A percentile compares a stretch with the other conserved stretches of the same genome.
Conservation (phyloP, 2,329 filamentous ascomycete species). For the Stagonosporopsis chrysanthemi region DNA sequence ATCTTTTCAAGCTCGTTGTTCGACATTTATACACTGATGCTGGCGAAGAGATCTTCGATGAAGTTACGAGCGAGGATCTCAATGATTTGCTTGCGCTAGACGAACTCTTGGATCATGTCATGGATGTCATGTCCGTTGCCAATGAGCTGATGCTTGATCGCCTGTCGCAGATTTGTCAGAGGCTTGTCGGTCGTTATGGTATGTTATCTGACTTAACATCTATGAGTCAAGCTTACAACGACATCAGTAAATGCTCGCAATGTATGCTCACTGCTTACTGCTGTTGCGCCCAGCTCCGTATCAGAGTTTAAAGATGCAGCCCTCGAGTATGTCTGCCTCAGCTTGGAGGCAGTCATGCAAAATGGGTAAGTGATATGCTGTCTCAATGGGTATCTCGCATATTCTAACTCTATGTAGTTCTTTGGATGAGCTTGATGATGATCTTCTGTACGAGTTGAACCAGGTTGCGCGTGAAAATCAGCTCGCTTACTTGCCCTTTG, state of each 20-base stretch:
- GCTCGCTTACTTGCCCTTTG: slow-evolving; percentile 76
- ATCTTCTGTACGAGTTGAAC: slow-evolving; percentile 83
- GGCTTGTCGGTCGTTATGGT: slow-evolving; percentile 79
- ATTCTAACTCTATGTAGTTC: slow-evolving; percentile 56
- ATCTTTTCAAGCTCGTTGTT: slow-evolving; percentile 80
- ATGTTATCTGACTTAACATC: slow-evolving; percentile 40
- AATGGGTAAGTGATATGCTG: slow-evolving; percentile 65
- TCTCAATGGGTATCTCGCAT: background rate
- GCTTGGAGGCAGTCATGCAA: slow-evolving; percentile 90
- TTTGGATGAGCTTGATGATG: slow-evolving; percentile 83
- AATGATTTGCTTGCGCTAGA: slow-evolving; percentile 64
- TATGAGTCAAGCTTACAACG: slow-evolving; percentile 9
- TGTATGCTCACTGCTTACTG: slow-evolving; percentile 83
- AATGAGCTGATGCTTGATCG: slow-evolving; percentile 97
- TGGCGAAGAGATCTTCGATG: slow-evolving; percentile 81
- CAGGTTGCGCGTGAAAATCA: slow-evolving; percentile 83
- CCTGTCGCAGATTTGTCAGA: slow-evolving; percentile 88
- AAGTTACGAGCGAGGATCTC: slow-evolving; percentile 69
- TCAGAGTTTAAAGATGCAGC: slow-evolving; percentile 86
- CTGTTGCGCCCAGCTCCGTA: slow-evolving; percentile 82
- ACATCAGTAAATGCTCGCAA: slow-evolving; percentile 65
- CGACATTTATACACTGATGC: slow-evolving; percentile 84
- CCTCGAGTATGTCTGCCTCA: slow-evolving; percentile 89
- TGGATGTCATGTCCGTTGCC: slow-evolving; percentile 88
- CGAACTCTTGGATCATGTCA: slow-evolving; percentile 84